Conservation (phyloP, 345 rosid genomes). For the Luvunga scandens region DNA sequence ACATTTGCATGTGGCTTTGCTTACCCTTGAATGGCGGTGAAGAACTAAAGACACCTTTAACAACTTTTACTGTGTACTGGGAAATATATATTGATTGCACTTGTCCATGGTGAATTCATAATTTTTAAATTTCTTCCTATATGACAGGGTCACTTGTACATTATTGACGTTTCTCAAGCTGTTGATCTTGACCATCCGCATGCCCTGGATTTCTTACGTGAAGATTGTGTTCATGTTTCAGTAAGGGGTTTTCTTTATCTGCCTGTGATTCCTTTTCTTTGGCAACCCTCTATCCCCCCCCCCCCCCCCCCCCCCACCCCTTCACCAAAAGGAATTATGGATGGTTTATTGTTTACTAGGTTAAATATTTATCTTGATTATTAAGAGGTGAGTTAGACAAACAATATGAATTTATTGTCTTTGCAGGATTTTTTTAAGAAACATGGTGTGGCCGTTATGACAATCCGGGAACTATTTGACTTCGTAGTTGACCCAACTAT, state of each 20-base stretch:
- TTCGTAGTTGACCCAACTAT: slow-evolving; percentile 90
- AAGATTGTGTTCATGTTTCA: slow-evolving; percentile 93
- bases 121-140: slow-evolving; percentile 3
- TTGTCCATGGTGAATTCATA: background rate
- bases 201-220: slow-evolving; percentile 86
- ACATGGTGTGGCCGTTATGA: slow-evolving; percentile 95
- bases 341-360: background rate
- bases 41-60: background rate
- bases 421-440: slow-evolving; percentile 84
- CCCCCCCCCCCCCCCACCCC: too few species aligned
- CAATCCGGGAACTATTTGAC: slow-evolving; percentile 86
- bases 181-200: slow-evolving; percentile 98
- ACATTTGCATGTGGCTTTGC: background rate
- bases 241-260: slow-evolving; percentile 42
- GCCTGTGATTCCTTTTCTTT: too few species aligned
- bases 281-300: too few species aligned
- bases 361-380: background rate
- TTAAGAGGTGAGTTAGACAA: background rate
- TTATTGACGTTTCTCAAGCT: slow-evolving; percentile 91
- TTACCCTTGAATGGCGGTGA: background rate
- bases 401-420: background rate
- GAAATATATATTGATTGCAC: background rate
- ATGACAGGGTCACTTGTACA: slow-evolving; percentile 79
- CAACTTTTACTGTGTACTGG: background rate
- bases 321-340: background rate